These are phyloP conservation scores for Paecilomyces sp. DNA, from an alignment of 2,329 filamentous ascomycete species.

Conservation along the genomic window DNA sequence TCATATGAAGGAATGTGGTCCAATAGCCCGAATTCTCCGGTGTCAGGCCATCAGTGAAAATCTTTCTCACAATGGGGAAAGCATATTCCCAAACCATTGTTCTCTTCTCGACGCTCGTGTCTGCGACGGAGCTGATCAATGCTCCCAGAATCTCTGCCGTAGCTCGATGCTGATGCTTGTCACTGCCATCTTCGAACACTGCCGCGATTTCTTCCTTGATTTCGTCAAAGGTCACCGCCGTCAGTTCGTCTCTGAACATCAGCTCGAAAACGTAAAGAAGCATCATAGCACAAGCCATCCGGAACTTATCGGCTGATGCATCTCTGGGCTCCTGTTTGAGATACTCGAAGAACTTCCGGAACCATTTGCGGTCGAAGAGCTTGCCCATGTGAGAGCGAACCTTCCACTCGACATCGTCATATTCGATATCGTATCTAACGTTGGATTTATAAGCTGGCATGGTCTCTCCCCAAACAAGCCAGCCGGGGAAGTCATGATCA, in stretches of 20 bases:
- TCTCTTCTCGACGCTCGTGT: conserved; percentile 67
- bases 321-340: conserved; percentile 95
- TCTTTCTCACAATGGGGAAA: conserved; percentile 75
- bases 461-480: conserved; percentile 89
- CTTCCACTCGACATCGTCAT: conserved; percentile 71
- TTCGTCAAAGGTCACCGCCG: conserved; percentile 74
- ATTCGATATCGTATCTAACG: conserved; percentile 59
- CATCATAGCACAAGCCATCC: conserved; percentile 79
- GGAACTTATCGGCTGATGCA: conserved; percentile 71
- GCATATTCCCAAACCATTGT: conserved; percentile 80
- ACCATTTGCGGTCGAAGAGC: conserved; percentile 76
- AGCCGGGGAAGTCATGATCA: conserved; percentile 86
- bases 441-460: conserved; percentile 74
- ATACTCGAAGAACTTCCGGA: conserved; percentile 80
- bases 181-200: conserved; percentile 84
- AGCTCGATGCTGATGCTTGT: conserved; percentile 95
- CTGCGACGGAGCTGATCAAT: conserved; percentile 70
- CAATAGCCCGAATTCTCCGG: conserved; percentile 94
- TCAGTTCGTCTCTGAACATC: conserved; percentile 67
- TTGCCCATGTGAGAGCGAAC: conserved; percentile 73
- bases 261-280: conserved; percentile 87
- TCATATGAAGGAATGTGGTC: conserved; percentile 86
- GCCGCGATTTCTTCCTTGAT: conserved; percentile 71
- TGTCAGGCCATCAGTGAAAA: conserved; percentile 86
- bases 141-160: conserved; percentile 90